Conservation (phyloP, 2,329 filamentous ascomycete genomes). For the Zymoseptoria passerinii region DNA sequence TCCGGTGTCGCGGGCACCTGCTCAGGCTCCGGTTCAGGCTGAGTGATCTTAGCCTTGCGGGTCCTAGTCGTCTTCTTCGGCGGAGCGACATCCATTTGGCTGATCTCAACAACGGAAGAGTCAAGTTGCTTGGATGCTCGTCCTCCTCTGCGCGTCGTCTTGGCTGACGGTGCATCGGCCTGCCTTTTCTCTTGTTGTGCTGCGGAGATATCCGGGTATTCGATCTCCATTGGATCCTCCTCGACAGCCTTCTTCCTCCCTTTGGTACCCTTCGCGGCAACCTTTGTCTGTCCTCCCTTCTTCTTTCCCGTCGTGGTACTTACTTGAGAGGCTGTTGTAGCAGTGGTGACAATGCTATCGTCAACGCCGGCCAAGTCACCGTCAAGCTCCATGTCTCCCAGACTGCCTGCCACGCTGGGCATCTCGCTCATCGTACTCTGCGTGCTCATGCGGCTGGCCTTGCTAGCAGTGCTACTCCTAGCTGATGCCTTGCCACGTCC, state of each 20-base stretch:
- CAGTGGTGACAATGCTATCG: slow-evolving; percentile 46
- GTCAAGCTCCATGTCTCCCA: slow-evolving; percentile 12
- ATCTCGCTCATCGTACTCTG: slow-evolving; percentile 30
- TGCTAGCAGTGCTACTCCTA: slow-evolving; percentile 45
- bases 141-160: slow-evolving; percentile 17
- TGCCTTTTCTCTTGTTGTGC: slow-evolving; percentile 11
- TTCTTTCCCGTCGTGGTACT: slow-evolving; percentile 28
- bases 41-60: slow-evolving; percentile 24
- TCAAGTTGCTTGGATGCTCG: slow-evolving; percentile 22
- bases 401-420: slow-evolving; percentile 15
- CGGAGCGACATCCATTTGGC: slow-evolving; percentile 16
- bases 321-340: slow-evolving; percentile 33
- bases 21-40: slow-evolving; percentile 18
- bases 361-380: slow-evolving; percentile 39
- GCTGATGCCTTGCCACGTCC: slow-evolving; percentile 15
- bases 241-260: slow-evolving; percentile 17
- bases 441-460: slow-evolving; percentile 56
- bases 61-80: slow-evolving; percentile 24
- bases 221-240: slow-evolving; percentile 7
- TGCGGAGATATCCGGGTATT: slow-evolving; percentile 15
- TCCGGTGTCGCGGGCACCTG: slow-evolving; percentile 12
- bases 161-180: slow-evolving; percentile 10
- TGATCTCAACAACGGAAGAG: slow-evolving; percentile 23
- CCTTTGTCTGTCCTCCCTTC: slow-evolving; percentile 37
- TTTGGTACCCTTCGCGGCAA: slow-evolving; percentile 36